phyloP scores from a whole-genome alignment of 495 filamentous ascomycete genomes.

The Staphylotrichum tortipilum region DNA sequence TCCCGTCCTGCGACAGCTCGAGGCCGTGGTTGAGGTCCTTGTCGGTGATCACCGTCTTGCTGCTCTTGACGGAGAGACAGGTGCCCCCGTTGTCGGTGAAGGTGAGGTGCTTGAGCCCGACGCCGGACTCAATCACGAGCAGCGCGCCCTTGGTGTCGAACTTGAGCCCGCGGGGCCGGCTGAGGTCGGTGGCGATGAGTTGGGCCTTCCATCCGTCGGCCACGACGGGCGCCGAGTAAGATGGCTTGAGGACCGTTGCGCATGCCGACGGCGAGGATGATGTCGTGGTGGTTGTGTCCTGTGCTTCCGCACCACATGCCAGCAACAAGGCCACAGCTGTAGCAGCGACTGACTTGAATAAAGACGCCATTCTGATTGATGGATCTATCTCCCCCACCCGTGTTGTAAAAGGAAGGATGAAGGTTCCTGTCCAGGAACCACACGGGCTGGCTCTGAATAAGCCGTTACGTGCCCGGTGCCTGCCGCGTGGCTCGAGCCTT shows the following conservation, averaged over 20 bases:
- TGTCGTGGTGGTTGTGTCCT: not conserved
- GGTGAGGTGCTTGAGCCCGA: conserved; percentile 46
- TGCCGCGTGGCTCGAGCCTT: no score
- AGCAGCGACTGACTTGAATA: not conserved
- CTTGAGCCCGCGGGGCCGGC: conserved; percentile 47
- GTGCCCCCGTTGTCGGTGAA: conserved; percentile 40
- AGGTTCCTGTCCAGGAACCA: no score
- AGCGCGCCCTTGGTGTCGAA: conserved; percentile 53
- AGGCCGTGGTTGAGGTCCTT: conserved; percentile 51
- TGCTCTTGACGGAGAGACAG: conserved; percentile 31
- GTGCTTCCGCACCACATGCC: not conserved
- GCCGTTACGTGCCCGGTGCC: no score
- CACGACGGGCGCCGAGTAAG: conserved; percentile 37
- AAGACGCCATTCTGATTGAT: not conserved
- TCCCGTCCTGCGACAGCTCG: conserved; percentile 51
- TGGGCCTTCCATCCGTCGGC: conserved; percentile 48
- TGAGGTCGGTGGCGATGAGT: conserved; percentile 47
- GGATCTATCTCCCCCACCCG: no score
- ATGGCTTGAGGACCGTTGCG: conserved; percentile 14
- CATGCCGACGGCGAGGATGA: conserved; percentile 13
- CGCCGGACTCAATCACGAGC: conserved; percentile 48
- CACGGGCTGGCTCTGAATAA: no score
- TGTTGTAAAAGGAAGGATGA: no score
- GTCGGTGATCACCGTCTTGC: conserved; percentile 21
- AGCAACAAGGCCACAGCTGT: conserved; percentile 6